phyloP scores from a whole-genome alignment of 2,329 filamentous ascomycete genomes.

The Aspergillus terreus region DNA sequence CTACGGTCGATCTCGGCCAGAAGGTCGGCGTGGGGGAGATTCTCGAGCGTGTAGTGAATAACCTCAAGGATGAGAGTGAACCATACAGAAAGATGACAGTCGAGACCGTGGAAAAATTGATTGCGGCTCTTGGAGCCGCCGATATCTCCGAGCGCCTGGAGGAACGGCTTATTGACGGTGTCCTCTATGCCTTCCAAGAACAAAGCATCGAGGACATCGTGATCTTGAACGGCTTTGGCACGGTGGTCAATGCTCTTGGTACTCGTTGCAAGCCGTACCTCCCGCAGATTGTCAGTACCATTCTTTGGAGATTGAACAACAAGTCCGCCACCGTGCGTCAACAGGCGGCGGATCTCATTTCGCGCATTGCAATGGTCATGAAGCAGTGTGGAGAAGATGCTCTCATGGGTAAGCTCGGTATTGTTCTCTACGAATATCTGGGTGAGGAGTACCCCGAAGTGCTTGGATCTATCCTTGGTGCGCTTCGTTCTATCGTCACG shows the following conservation, averaged over 20 bases:
- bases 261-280: conserved; percentile 94
- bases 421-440: conserved; percentile 95
- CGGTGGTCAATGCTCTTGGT: conserved; percentile 91
- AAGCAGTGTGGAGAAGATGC: conserved; percentile 96
- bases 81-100: conserved; percentile 99
- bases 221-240: conserved; percentile 96
- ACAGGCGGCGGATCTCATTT: conserved; percentile 94
- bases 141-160: conserved; percentile 91
- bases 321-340: conserved; percentile 95
- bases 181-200: conserved; percentile 94
- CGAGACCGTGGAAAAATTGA: conserved; percentile 94
- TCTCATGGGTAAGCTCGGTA: conserved; percentile 89
- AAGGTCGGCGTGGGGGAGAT: conserved; percentile 98
- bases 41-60: conserved; percentile 84
- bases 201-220: conserved; percentile 95
- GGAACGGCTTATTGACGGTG: conserved; percentile 90
- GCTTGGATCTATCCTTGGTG: conserved; percentile 90
- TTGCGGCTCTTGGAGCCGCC: conserved; percentile 86
- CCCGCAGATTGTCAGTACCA: conserved; percentile 93
- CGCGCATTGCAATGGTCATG: conserved; percentile 97
- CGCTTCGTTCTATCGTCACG: conserved; percentile 91
- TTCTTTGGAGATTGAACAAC: conserved; percentile 95
- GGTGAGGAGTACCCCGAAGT: conserved; percentile 99
- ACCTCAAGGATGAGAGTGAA: conserved; percentile 97
- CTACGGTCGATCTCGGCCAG: conserved; percentile 92